phyloP scores from a whole-genome alignment of 2,329 filamentous ascomycete species.

The Cladobotryum protrusum region DNA sequence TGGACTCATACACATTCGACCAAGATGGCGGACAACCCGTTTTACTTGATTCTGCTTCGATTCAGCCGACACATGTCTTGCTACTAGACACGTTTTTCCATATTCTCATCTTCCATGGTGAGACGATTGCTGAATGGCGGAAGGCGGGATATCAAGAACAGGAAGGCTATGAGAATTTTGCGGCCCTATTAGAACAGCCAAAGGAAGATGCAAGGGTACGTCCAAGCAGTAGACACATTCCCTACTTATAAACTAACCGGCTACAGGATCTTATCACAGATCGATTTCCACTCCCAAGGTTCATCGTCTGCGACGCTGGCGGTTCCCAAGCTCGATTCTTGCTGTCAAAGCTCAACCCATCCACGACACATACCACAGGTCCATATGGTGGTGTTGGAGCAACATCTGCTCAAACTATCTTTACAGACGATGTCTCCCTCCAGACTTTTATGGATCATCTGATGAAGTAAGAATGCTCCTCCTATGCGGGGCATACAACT shows the following conservation, averaged over 20 bases:
- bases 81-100: slow-evolving; percentile 99
- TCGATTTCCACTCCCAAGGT: slow-evolving; percentile 94
- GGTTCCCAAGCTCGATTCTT: slow-evolving; percentile 97
- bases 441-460: slow-evolving; percentile 99
- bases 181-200: slow-evolving; percentile 76
- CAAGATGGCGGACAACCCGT: slow-evolving; percentile 90
- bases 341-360: slow-evolving; percentile 93
- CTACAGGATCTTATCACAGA: slow-evolving; percentile 87
- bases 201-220: slow-evolving; percentile 93
- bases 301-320: slow-evolving; percentile 98
- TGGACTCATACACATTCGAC: slow-evolving; percentile 96
- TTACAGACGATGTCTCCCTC: slow-evolving; percentile 95
- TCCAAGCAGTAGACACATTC: slow-evolving; percentile 12
- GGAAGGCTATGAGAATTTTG: slow-evolving; percentile 97
- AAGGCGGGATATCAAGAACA: slow-evolving; percentile 98
- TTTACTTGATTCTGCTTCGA: slow-evolving; percentile 92
- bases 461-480: slow-evolving; percentile 71
- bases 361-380: slow-evolving; percentile 89
- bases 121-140: slow-evolving; percentile 96
- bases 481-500: background rate
- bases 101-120: slow-evolving; percentile 97
- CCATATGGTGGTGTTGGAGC: slow-evolving; percentile 81
- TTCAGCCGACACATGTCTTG: slow-evolving; percentile 88
- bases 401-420: slow-evolving; percentile 93
- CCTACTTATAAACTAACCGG: slow-evolving; percentile 16